These are phyloP conservation scores for Neurospora sp. DNA, from an alignment of 495 filamentous ascomycete genomes.

Conservation along the genomic window DNA sequence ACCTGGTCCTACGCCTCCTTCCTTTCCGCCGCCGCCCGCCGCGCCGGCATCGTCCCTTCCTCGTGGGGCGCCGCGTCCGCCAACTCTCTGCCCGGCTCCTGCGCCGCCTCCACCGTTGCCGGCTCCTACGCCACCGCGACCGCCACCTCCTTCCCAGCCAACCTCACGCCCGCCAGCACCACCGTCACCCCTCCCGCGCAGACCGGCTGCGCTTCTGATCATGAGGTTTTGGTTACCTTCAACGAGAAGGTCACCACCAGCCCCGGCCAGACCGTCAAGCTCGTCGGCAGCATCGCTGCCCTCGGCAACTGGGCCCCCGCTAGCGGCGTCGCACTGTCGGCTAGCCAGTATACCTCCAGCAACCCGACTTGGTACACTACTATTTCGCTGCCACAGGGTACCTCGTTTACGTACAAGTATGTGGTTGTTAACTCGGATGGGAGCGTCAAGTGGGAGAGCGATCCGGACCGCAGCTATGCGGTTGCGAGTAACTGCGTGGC, in stretches of 20 bases:
- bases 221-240: slow-evolving; percentile 49
- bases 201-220: slow-evolving; percentile 32
- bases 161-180: slow-evolving; percentile 36
- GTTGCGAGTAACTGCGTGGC: slow-evolving; percentile 41
- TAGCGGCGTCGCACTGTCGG: slow-evolving; percentile 41
- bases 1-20: slow-evolving; percentile 65
- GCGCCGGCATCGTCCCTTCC: slow-evolving; percentile 39
- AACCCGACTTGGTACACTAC: slow-evolving; percentile 51
- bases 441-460: slow-evolving; percentile 50
- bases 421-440: slow-evolving; percentile 47
- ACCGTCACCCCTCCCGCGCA: slow-evolving; percentile 25
- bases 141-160: slow-evolving; percentile 44
- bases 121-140: slow-evolving; percentile 52
- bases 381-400: slow-evolving; percentile 40
- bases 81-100: slow-evolving; percentile 43
- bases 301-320: slow-evolving; percentile 49
- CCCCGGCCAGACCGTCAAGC: slow-evolving; percentile 49
- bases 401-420: slow-evolving; percentile 57
- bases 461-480: slow-evolving; percentile 50
- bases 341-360: slow-evolving; percentile 40
- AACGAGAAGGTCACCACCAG: slow-evolving; percentile 42
- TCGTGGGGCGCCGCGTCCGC: slow-evolving; percentile 40
- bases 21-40: slow-evolving; percentile 43
- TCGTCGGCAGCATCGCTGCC: slow-evolving; percentile 43
- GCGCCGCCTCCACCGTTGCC: slow-evolving; percentile 38